Conservation (phyloP, 106 monocot genomes). For the Alisma plantagoaquatica region DNA sequence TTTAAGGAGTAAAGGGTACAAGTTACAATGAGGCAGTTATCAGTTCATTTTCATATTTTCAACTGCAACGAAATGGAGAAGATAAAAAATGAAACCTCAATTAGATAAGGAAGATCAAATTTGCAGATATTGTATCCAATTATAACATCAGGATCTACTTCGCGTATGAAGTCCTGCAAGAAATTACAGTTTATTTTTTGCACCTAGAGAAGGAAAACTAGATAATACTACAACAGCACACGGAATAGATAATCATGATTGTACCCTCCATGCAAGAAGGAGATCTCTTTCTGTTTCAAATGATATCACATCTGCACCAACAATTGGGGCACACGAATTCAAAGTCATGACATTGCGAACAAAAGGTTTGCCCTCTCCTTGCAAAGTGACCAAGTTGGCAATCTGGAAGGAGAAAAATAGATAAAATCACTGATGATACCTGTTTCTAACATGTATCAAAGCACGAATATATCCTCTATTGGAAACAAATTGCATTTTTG, state of each 20-base stretch:
- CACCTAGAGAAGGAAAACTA: too few species aligned
- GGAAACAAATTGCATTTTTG: too few species aligned
- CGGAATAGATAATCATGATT: not conserved
- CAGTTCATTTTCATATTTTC: too few species aligned
- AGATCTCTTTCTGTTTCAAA: constrained; percentile 84
- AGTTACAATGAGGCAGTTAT: not conserved
- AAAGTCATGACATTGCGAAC: constrained; percentile 94
- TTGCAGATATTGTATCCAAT: constrained; percentile 99
- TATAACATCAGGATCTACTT: constrained; percentile 93
- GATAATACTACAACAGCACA: too few species aligned
- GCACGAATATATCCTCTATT: too few species aligned
- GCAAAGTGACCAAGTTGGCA: constrained; percentile 90
- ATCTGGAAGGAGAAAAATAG: too few species aligned
- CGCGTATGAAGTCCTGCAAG: constrained; percentile 90
- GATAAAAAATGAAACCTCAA: constrained; percentile 49
- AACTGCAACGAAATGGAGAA: not conserved
- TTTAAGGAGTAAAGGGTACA: not conserved
- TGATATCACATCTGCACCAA: constrained; percentile 96
- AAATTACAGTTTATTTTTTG: constrained; percentile 3
- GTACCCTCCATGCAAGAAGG: constrained; percentile 97
- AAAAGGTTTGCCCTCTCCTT: constrained; percentile 81
- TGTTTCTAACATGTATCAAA: too few species aligned
- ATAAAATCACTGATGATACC: too few species aligned
- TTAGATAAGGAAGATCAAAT: constrained; percentile 95
- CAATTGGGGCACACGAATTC: constrained; percentile 89